A percentile compares a stretch with the other conserved stretches of the same genome.
Evolutionary conservation across 257 asterid species (phyloP).

Genomic region (Orobanche coerulescens): DNA sequence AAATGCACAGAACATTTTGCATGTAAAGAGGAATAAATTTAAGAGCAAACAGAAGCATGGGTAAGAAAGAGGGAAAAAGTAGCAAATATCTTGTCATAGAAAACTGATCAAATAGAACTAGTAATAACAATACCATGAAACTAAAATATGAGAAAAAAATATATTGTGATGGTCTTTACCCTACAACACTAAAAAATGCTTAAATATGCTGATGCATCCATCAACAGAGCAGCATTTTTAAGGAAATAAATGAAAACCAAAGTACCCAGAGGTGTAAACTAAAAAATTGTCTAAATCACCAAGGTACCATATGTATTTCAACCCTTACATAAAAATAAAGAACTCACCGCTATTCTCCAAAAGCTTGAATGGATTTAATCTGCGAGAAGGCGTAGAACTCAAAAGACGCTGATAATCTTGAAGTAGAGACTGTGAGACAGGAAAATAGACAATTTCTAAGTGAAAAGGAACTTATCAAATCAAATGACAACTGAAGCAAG

Average conservation of each 20-base stretch:
- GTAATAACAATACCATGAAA: not conserved
- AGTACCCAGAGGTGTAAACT: slow-evolving; percentile 12
- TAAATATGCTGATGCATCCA: slow-evolving; percentile 11
- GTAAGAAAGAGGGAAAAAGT: not conserved
- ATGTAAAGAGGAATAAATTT: not conserved
- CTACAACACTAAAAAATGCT: not conserved
- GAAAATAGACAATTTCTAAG: slow-evolving; percentile 28
- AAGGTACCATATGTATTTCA: slow-evolving; percentile 14
- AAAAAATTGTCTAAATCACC: slow-evolving; percentile 10
- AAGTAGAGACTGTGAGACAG: slow-evolving; percentile 80
- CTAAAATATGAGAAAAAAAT: not conserved
- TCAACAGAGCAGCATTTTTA: not conserved
- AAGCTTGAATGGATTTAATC: slow-evolving; percentile 95
- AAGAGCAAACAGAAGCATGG: not conserved
- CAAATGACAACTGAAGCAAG: slow-evolving; percentile 22
- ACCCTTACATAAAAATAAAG: slow-evolving; percentile 11
- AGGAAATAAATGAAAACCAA: slow-evolving; percentile 14
- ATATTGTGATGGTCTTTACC: not conserved
- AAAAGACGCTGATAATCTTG: slow-evolving; percentile 96
- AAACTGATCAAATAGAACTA: not conserved
- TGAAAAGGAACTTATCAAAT: slow-evolving; percentile 24
- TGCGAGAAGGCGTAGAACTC: slow-evolving; percentile 89
- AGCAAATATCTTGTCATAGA: not conserved
- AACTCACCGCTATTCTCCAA: slow-evolving; percentile 81
- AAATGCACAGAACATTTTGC: no score